Evolutionary conservation across 768 basidiomycete species (phyloP), one percentile per base, ranked within the genome.

Genomic region (Polyporus arcularius): DNA sequence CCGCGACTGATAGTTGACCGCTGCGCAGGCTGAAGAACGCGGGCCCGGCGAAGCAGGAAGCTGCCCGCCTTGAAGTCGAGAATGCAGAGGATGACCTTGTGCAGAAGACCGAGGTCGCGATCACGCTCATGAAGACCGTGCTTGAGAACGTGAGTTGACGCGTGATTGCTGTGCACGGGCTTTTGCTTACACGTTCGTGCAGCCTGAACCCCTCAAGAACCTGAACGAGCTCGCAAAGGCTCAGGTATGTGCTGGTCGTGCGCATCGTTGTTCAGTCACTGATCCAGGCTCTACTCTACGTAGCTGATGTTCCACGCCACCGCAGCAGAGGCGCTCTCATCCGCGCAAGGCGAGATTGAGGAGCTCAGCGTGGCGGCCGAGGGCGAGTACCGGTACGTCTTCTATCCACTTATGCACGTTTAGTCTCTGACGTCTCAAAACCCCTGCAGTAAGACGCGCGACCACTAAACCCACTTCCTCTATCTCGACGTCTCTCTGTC

Each of bases 161-260:
- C 21, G 21, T 26, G 21, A 26, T 26, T 26, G 21, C 21, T 26
- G 21, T 26, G 21, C 21, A 26, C 21, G 21, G 21, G 21, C 21
- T 26, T 26, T 26, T 26, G 21, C 2, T 26, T 26, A 26, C 21
- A 5, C 54, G 38, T 16, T 10, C 30, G 45, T 9, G 49, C 66
- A 96, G 94, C 97, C 97, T 41, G 96, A 98, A 76, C 93, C 97
- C 4, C 75, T 99, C 72, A 95, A 92, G 85, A 93, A 96, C 77
- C 74, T 98, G 57, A 93, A 94, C 62, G 89, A 92, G 73, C 87
- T 99, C 47, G 84, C 86, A 69, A 97, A 97, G 74, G 92, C 97
- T 47, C 96, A 94, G 77, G 88, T 85, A 60, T 60, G 78, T 48
- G 46, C 32, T 49, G 21, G 28, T 16, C 41, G 51, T 28, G 7